These are phyloP conservation scores for Colletotrichum shisoi DNA, from an alignment of 2,329 filamentous ascomycete species.

Conservation along the genomic window DNA sequence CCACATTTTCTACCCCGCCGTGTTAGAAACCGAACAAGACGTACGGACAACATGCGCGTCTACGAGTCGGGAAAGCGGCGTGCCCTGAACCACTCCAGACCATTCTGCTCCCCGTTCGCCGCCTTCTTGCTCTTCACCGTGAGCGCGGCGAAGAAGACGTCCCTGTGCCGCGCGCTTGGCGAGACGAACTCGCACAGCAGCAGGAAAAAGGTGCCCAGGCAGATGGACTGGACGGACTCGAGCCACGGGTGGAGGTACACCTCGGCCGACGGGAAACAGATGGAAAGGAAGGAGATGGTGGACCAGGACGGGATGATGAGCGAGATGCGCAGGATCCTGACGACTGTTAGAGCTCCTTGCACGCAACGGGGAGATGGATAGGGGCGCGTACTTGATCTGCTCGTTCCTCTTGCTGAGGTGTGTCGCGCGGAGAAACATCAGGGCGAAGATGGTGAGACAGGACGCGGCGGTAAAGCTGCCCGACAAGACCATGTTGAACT, in stretches of 20 bases:
- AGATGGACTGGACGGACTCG: constrained; percentile 51
- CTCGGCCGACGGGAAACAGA: constrained; percentile 50
- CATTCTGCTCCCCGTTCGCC: constrained; percentile 42
- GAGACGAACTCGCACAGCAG: constrained; percentile 54
- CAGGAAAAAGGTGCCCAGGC: constrained; percentile 55
- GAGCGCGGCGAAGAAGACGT: constrained; percentile 50
- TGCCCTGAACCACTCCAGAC: constrained; percentile 48
- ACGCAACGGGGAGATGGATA: neutral
- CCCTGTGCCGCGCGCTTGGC: constrained; percentile 47
- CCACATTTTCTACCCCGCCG: constrained; percentile 44
- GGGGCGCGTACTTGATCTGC: constrained; percentile 49
- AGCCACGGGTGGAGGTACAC: constrained; percentile 53
- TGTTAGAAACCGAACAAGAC: constrained; percentile 3
- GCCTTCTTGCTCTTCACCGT: constrained; percentile 45
- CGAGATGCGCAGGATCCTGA: constrained; percentile 51
- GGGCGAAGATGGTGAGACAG: constrained; percentile 43
- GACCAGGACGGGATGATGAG: constrained; percentile 53
- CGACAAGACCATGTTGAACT: constrained; percentile 50
- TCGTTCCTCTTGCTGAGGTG: constrained; percentile 53
- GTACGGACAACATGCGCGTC: too few relatives aligned
- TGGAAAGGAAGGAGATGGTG: constrained; percentile 50
- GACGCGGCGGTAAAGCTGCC: constrained; percentile 48
- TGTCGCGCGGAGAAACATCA: constrained; percentile 50
- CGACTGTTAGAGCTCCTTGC: neutral
- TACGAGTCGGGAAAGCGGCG: neutral